Conservation (phyloP, 306 rosid genomes). For the Prunus kanzakura region DNA sequence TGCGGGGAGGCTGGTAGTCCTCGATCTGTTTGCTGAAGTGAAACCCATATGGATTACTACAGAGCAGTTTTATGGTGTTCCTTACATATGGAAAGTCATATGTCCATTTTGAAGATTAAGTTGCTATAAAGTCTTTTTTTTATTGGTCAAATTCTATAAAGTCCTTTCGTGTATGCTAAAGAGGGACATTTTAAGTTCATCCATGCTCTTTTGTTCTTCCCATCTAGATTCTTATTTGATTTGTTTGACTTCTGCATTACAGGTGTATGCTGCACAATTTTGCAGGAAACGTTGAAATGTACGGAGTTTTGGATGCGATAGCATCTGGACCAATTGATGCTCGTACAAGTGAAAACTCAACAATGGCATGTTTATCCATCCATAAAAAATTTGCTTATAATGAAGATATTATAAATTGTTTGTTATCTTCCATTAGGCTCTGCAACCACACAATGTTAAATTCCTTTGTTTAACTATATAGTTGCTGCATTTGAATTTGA, state of each 20-base stretch:
- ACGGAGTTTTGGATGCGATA: constrained; percentile 70
- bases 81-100: constrained; percentile 82
- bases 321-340: constrained; percentile 90
- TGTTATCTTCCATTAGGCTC: background rate
- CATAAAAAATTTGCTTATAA: background rate
- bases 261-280: constrained; percentile 98
- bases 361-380: constrained; percentile 59
- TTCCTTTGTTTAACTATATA: background rate
- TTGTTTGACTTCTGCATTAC: constrained; percentile 30
- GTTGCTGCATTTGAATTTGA: background rate
- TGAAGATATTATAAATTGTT: constrained; percentile 19
- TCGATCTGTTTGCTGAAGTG: constrained; percentile 89
- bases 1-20: constrained; percentile 78
- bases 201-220: too few species aligned
- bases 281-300: constrained; percentile 89
- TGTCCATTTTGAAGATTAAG: background rate
- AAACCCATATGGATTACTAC: constrained; percentile 82
- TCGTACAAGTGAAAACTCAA: constrained; percentile 65
- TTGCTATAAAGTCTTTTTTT: background rate
- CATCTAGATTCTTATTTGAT: background rate
- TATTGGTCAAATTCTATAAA: too few species aligned
- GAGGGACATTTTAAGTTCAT: background rate
- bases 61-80: constrained; percentile 84
- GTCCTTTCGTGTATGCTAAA: background rate
- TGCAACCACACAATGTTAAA: constrained; percentile 2